These are phyloP conservation scores for Lactarius hengduanensis DNA, from an alignment of 768 basidiomycete genomes.

Conservation along the genomic window DNA sequence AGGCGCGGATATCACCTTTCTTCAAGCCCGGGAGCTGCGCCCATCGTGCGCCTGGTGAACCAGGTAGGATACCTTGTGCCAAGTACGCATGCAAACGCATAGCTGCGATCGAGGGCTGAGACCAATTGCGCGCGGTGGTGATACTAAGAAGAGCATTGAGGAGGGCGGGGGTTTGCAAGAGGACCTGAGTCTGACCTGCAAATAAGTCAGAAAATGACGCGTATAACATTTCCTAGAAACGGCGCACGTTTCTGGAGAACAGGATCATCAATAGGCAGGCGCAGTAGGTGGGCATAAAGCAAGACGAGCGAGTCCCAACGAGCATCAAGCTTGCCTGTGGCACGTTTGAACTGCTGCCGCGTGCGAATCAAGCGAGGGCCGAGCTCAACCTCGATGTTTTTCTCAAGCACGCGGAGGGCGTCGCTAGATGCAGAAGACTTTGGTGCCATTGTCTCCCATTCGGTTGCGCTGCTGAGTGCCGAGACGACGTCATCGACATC, in stretches of 20 bases:
- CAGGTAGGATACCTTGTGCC: conserved; percentile 76
- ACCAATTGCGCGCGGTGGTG: conserved; percentile 85
- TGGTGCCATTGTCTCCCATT: conserved; percentile 49
- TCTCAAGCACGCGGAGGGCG: conserved; percentile 50
- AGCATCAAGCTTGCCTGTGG: conserved; percentile 37
- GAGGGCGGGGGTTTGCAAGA: conserved; percentile 70
- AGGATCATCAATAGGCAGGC: conserved; percentile 53
- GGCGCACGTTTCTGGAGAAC: conserved; percentile 59
- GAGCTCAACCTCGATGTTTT: conserved; percentile 46
- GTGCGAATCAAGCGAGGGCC: conserved; percentile 57
- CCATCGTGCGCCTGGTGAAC: conserved; percentile 45
- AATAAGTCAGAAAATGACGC: conserved; percentile 8
- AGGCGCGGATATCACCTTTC: conserved; percentile 44
- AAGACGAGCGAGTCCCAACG: conserved; percentile 63
- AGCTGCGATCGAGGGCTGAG: conserved; percentile 68
- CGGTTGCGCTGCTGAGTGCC: conserved; percentile 63
- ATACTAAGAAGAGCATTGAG: conserved; percentile 82
- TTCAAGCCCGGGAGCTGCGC: conserved; percentile 80
- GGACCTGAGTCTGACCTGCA: conserved; percentile 66
- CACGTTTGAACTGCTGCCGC: conserved; percentile 41
- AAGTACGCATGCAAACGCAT: conserved; percentile 85
- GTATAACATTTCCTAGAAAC: neutral
- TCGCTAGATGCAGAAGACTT: conserved; percentile 32
- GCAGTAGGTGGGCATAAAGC: conserved; percentile 82
- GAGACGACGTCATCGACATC: conserved; percentile 69